Conservation (phyloP, 768 basidiomycete genomes). For the Erythrobasidium yunnanense region DNA sequence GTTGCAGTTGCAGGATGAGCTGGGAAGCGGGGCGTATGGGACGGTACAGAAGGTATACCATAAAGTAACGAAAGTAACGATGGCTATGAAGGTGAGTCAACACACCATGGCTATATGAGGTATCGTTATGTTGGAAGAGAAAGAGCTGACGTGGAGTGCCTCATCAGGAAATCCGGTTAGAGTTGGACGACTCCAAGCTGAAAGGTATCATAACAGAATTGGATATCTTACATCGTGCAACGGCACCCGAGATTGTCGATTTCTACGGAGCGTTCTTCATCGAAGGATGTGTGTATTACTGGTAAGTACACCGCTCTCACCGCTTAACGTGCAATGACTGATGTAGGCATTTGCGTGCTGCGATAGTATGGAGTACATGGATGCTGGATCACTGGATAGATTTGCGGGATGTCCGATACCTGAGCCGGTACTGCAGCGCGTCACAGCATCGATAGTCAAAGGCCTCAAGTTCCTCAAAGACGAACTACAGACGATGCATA, state of each 20-base stretch:
- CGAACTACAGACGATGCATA: slow-evolving; percentile 64
- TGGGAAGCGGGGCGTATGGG: slow-evolving; percentile 93
- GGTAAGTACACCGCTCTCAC: slow-evolving; percentile 4
- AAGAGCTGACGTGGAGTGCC: background rate
- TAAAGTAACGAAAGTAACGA: slow-evolving; percentile 81
- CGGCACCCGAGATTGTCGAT: slow-evolving; percentile 83
- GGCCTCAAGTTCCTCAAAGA: slow-evolving; percentile 94
- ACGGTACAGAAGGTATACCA: slow-evolving; percentile 93
- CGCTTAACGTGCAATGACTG: background rate
- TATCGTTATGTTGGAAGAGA: background rate
- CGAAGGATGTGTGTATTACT: slow-evolving; percentile 99
- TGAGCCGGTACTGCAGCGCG: slow-evolving; percentile 71
- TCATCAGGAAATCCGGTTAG: slow-evolving; percentile 84
- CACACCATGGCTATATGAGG: background rate
- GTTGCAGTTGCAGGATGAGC: slow-evolving; percentile 77
- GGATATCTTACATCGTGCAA: slow-evolving; percentile 88
- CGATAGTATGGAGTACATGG: slow-evolving; percentile 94
- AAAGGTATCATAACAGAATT: slow-evolving; percentile 98
- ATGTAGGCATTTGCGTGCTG: background rate
- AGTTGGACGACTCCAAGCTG: slow-evolving; percentile 83
- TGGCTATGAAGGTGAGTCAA: slow-evolving; percentile 89
- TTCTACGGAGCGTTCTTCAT: slow-evolving; percentile 99
- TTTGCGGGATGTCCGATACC: slow-evolving; percentile 53
- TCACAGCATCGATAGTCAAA: slow-evolving; percentile 68
- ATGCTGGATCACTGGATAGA: slow-evolving; percentile 88